Base-by-base conservation (phyloP, 2,329 filamentous ascomycete genomes). In the Malbranchea zuffiana region DNA sequence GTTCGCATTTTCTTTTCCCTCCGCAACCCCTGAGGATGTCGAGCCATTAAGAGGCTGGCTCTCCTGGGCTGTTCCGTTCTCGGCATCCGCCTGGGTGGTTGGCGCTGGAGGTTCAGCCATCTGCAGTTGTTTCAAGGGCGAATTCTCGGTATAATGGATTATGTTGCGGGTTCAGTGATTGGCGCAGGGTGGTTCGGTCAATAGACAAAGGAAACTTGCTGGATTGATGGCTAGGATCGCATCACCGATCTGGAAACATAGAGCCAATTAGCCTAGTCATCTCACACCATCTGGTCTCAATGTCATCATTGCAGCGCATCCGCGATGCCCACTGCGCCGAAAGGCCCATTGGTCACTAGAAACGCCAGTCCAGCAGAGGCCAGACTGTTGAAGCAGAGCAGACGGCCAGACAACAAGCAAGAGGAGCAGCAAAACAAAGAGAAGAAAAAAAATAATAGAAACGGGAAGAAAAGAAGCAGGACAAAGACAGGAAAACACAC, bases 1-100 rank as follows among this genome's bases (percentile, higher is more conserved):
- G 66, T 44, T 68, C 72, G 18, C 16, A 18, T 36, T 35, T 73
- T 51, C 61, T 64, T 32, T 60, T 62, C 1, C 60, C 65, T 36
- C 63, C 56, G 12, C 51, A 52, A 3, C 26, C 19, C 23, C 27
- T 2, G 23, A 15, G n/a, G 37, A 30, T 26, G 36, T 37, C 28
- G 30, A 20, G 21, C 18, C 33, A 18, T 34, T 25, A 17, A 20
- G 19, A n/a, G 31, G 15, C 19, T 35, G 35, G 28, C 8, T 13
- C 4, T 38, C 29, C 3, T n/a, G n/a, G n/a, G n/a, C n/a, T n/a
- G n/a, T n/a, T n/a, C n/a, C n/a, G n/a, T n/a, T n/a, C n/a, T 11
- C 28, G 28, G 7, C 35, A 27, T 32, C 20, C 12, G 15, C 24
- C 12, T 15, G 16, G 12, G 15, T 2, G 10, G 5, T 7, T 15